Evolutionary conservation across 2,329 filamentous ascomycete species (phyloP), one percentile per base, ranked within the genome.

Genomic region (Keithomyces neogunnii): DNA sequence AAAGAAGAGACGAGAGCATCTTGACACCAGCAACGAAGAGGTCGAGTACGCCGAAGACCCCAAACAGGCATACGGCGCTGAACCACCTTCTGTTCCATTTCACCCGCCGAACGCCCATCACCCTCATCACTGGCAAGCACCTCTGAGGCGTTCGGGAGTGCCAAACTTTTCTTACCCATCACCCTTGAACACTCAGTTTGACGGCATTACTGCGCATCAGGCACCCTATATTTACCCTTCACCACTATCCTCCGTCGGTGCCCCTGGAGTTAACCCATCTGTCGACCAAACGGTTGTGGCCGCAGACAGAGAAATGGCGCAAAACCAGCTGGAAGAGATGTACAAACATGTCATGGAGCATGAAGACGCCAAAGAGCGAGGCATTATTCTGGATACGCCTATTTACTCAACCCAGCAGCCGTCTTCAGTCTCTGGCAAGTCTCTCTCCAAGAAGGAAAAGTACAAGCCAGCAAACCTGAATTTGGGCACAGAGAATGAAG

Each of bases 261-360:
- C 75, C 47, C 72, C 80, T 58, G 81, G 81, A 49, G 80, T 84
- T 53, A 82, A 88, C 53, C 78, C 77, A 13, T 83, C 81, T 28
- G 88, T 96, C 53, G 89, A 96, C 66, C 83, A 86, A 53, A 78
- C 77, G 53, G 79, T 96, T 13, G 78, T 96, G 29, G 80, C 85
- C 53, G 78, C 81, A 54, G 88, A 96, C 68, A 82, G 80, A 64
- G 76, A 79, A 62, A 85, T 85, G 72, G 84, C 88, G 56, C 84
- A 93, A 67, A 77, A 85, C 57, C 88, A 96, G 66, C 83, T 96
- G 68, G 90, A 96, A 67, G 83, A 88, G 60, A 83, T 97, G 66
- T 97, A 96, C 70, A 89, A 85, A 55, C 86, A 90, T 59, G 91
- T 96, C 56, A 86, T 96, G 84, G 89, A 90, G 66, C 88, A 95